Evolutionary conservation across 352 stramenopile species (phyloP), one percentile per base, ranked within the genome.

Genomic region (Globisporangium polare): DNA sequence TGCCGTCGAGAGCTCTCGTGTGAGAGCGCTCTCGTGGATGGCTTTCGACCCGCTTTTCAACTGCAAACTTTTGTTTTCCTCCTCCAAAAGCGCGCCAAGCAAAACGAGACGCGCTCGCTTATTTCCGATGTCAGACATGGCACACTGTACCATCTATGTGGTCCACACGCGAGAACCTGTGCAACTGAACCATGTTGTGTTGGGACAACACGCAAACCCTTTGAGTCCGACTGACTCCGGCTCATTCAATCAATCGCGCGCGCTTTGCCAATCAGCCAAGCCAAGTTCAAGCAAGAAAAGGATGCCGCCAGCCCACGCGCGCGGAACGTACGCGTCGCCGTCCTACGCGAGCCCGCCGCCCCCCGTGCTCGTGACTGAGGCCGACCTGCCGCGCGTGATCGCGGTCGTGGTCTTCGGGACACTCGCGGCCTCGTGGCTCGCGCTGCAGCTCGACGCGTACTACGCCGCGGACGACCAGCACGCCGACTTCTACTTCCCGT

Each of bases 401-500:
- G 58, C 41, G 3, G 47, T 86, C 7, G 52, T 82, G 22, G 58
- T 68, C 20, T 31, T 72, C 18, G 83, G 83, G 17, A 75, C 72
- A 20, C 58, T 47, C 12, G 42, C 62, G 0, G 64, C 78, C 24
- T 41, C 58, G 46, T 74, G 58, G 65, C 68, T 92, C 24, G 75
- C 63, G 63, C 71, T 90, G 60, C 68, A 77, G 52, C 51, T 90
- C 63, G 77, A 92, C 55, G 62, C 60, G 20, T 76, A 70, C 62
- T 78, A 84, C 39, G 71, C 69, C 10, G 64, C 62, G 13, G 70
- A 86, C 15, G 67, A 77, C 2, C 62, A 65, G 37, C 66, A 82
- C 47, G 53, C 72, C 20, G 68, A 59, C 55, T 88, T 92, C 51
- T 77, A 66, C 74, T 86, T 83, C 52, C 83, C 78, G 83, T 78